Evolutionary conservation across 352 stramenopile species (phyloP), one percentile per base, ranked within the genome.

Genomic region (Globisporangium orthogonon): DNA sequence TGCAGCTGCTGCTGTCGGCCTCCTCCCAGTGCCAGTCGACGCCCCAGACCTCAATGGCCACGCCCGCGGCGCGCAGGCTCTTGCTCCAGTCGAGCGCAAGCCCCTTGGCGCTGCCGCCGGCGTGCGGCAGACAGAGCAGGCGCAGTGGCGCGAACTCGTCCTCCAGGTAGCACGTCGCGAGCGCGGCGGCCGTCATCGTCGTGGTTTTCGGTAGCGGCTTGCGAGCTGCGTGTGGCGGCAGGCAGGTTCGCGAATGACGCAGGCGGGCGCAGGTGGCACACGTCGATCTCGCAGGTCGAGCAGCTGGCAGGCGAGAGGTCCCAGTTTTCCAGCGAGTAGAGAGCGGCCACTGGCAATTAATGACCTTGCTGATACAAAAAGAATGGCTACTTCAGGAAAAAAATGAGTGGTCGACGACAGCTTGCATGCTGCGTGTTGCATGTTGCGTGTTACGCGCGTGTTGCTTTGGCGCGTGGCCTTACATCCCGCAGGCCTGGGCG

Each of bases 101-200:
- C 55, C 74, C 50, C 48, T 67, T 69, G 7, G 74, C 69, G 43
- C 58, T 60, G 48, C 78, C 73, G 23, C 76, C 78, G 7, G 78
- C 78, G 61, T 81, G 65, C 49, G 81, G 74, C 37, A 91, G 66
- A 54, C 77, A 77, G 57, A 91, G 71, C 55, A 87, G 58, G 43
- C 81, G 76, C 65, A 91, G 61, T 49, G 78, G 65, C 54, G 74
- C 78, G 51, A 73, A 56, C 61, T 91, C 81, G 54, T 76, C 69
- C 51, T 88, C 77, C 54, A 81, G 67, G 67, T 86, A 83, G 58
- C 80, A 86, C 60, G 76, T 83, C 35, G 70, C 58, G 6, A 55
- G 61, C 61, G 75, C 74, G 48, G 66, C 53, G 56, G 58, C 62
- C 73, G 81, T 78, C 31, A 33, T 57, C 29, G 30, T n/a, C 39